phyloP scores from a whole-genome alignment of 169 alveolate genomes.

The Plasmodium ovale region DNA sequence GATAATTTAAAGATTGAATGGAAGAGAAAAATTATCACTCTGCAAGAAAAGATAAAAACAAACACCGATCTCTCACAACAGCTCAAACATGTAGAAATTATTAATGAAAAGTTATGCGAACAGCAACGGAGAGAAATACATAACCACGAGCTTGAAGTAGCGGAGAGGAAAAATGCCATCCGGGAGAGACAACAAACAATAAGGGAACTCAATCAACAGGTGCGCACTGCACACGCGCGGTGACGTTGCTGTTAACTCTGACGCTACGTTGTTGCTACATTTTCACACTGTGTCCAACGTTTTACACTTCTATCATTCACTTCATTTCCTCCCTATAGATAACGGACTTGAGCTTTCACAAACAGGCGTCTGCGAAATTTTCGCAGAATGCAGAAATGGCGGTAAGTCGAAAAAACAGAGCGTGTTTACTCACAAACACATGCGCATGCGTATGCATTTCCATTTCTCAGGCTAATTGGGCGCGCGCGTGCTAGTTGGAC shows the following conservation, averaged over 20 bases:
- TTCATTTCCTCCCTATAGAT: slow-evolving; percentile 14
- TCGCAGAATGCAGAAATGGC: slow-evolving; percentile 18
- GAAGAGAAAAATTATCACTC: slow-evolving; percentile 31
- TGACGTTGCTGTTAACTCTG: too few species aligned
- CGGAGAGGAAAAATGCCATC: slow-evolving; percentile 27
- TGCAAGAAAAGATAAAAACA: slow-evolving; percentile 15
- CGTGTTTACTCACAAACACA: too few species aligned
- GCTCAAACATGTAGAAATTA: slow-evolving; percentile 37
- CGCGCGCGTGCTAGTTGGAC: too few species aligned
- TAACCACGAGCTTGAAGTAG: slow-evolving; percentile 15
- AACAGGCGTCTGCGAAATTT: slow-evolving; percentile 25
- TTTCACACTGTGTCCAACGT: too few species aligned
- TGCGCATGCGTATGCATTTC: too few species aligned
- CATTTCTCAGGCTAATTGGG: too few species aligned
- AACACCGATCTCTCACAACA: slow-evolving; percentile 11
- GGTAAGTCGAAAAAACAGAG: slow-evolving; percentile 23
- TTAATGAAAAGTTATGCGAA: slow-evolving; percentile 40
- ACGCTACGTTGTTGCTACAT: too few species aligned
- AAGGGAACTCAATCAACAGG: slow-evolving; percentile 55
- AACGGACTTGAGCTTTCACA: slow-evolving; percentile 41
- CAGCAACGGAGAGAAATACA: slow-evolving; percentile 27
- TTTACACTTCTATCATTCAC: background rate
- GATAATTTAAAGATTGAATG: slow-evolving; percentile 25
- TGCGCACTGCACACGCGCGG: too few species aligned
- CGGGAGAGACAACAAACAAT: slow-evolving; percentile 47